Evolutionary conservation across 2,329 filamentous ascomycete species (phyloP).

Genomic region (Tetracladium maxilliforme): DNA sequence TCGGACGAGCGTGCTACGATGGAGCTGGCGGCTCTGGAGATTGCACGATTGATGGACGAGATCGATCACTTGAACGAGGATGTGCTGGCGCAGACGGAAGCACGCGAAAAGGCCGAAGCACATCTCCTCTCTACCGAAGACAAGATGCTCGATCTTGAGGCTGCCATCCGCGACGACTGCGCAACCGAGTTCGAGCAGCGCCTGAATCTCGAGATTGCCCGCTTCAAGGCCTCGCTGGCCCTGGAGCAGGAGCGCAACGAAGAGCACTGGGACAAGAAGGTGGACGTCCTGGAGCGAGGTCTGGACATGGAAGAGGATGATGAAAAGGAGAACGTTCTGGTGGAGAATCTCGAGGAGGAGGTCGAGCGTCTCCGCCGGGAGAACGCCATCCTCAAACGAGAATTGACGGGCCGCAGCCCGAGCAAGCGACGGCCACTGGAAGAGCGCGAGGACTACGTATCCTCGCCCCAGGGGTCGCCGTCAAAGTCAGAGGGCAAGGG

Average conservation of each 20-base stretch:
- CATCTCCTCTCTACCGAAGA: conserved; percentile 56
- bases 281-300: conserved; percentile 53
- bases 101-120: conserved; percentile 57
- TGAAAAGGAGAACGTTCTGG: conserved; percentile 23
- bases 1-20: conserved; percentile 52
- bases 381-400: conserved; percentile 48
- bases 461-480: too few relatives aligned
- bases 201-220: conserved; percentile 57
- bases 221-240: conserved; percentile 71
- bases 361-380: conserved; percentile 56
- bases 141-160: conserved; percentile 53
- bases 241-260: conserved; percentile 69
- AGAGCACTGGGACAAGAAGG: conserved; percentile 77
- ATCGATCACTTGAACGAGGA: conserved; percentile 60
- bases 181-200: conserved; percentile 72
- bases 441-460: too few relatives aligned
- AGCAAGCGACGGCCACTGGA: too few relatives aligned
- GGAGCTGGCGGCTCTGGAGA: conserved; percentile 68
- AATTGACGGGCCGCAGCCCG: conserved; percentile 37
- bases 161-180: conserved; percentile 78
- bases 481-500: too few relatives aligned
- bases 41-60: conserved; percentile 63
- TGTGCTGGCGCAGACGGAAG: conserved; percentile 55
- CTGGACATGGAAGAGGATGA: conserved; percentile 26
- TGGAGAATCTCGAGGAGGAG: conserved; percentile 53